Conservation (phyloP, 345 rosid genomes). For the Arabidopsis thaliana region DNA sequence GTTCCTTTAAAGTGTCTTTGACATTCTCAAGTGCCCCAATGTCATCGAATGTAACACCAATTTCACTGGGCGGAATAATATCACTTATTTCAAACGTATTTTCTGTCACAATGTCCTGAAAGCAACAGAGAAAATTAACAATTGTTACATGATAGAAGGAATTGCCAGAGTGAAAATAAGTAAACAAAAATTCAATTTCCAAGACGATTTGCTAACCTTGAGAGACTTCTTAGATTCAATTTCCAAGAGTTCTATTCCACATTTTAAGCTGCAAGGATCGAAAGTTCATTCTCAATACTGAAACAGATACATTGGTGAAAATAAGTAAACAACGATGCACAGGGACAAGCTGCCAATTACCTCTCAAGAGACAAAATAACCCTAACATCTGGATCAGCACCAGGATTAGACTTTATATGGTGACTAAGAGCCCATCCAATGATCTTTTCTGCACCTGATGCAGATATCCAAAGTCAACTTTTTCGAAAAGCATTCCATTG, state of each 20-base stretch:
- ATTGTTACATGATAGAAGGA: slow-evolving; percentile 6
- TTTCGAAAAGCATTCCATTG: background rate
- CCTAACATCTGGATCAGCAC: slow-evolving; percentile 55
- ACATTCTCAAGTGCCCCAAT: slow-evolving; percentile 16
- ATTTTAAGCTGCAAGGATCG: slow-evolving; percentile 67
- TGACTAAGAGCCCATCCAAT: slow-evolving; percentile 88
- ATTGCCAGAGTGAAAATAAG: background rate
- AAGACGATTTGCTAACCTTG: slow-evolving; percentile 52
- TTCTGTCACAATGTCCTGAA: slow-evolving; percentile 16
- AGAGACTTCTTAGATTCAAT: slow-evolving; percentile 82
- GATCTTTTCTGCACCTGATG: slow-evolving; percentile 83
- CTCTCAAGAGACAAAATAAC: slow-evolving; percentile 74
- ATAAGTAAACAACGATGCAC: background rate
- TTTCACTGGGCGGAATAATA: slow-evolving; percentile 11
- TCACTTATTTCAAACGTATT: slow-evolving; percentile 5
- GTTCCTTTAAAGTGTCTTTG: slow-evolving; percentile 9
- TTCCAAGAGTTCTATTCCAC: slow-evolving; percentile 71
- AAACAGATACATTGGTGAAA: background rate
- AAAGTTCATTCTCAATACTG: slow-evolving; percentile 20
- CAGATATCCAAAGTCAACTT: slow-evolving; percentile 18
- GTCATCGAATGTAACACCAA: slow-evolving; percentile 20
- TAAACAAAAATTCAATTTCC: slow-evolving; percentile 16
- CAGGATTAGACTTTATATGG: slow-evolving; percentile 76
- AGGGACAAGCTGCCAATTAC: slow-evolving; percentile 48
- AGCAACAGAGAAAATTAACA: background rate